Evolutionary conservation across 169 alveolate species (phyloP), one percentile per base, ranked within the genome.

Genomic region (Plasmodium fragile): DNA sequence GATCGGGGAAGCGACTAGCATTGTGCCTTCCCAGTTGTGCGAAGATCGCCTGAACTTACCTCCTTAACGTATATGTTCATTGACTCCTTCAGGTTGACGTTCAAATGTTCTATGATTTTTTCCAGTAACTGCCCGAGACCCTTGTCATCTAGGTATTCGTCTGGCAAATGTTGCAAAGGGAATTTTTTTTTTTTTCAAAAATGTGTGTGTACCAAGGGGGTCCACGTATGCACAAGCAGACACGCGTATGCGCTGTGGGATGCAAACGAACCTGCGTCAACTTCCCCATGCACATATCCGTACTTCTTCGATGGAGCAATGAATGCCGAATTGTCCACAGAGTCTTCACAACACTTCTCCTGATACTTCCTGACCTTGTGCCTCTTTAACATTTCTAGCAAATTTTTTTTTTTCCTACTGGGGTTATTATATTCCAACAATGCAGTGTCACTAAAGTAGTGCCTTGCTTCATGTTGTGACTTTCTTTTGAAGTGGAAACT

Each of bases 391-490:
- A 73, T 73, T 43, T 53, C 80, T 73, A 32, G 45, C 52, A 85
- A 69, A 30, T 73, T 72, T 52, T 53, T 45, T 85, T 85, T 75
- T 73, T 77, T 85, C 65, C 79, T 52, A 85, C 69, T 32, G 39
- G 49, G 25, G 43, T 85, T 85, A 43, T 85, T 49, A 45, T 49
- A 85, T 49, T 39, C 34, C 41, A 85, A 52, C 22, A 85, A 77
- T 72, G 73, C 93, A 2, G 93, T 53, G 69, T 85, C 93, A 36
- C 93, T 85, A n/a, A 85, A 85, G 65, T 85, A 52, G 36, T 30
- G 49, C 34, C 84, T 72, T 10, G 45, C 10, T n/a, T 49, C 32
- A 73, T 75, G 75, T 4, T 53, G 80, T 8, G 85, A 32, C 30
- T 72, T 25, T 69, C 84, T 85, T 36, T 85, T 73, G 32, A 49